Evolutionary conservation across 2,329 filamentous ascomycete species (phyloP), one percentile per base, ranked within the genome.

Genomic region (Arachnomyces sp.): DNA sequence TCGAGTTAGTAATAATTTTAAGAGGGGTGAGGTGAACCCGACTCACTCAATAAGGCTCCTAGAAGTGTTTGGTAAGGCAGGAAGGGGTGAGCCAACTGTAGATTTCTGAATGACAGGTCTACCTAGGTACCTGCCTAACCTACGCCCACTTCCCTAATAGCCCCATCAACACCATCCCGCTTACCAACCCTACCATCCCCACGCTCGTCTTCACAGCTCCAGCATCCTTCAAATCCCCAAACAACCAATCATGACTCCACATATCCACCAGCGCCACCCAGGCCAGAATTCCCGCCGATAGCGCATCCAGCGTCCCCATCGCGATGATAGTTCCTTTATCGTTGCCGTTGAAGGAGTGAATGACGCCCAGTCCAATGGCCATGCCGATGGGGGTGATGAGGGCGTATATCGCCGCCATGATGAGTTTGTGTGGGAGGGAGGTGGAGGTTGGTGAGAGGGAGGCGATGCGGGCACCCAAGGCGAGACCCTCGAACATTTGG

Each of bases 251-350:
- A 31, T 74, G 67, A 2, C 81, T 81, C 76, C 80, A 81, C 82
- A 89, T 87, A 64, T 88, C 83, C 0, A 88, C 82, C 1, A 88
- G 62, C 2, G 82, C 81, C 2, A 88, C 82, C 82, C 84, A 89
- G n/a, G 83, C 65, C 25, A 89, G 67, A 33, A 90, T 84, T 18
- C 84, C 84, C 0, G 84, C 82, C 1, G 78, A 84, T 7, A 88
- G 55, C 4, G 83, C 81, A 57, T 89, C 79, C 1, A 89, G 67
- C 0, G 82, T 85, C 0, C 82, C 84, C 28, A 88, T 77, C 2
- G 82, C 79, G 32, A 88, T 61, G 31, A 87, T 68, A 0, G 83
- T 88, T 2, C 70, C 68, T 2, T 70, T 73, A 49, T 84, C 74
- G 50, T 84, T 86, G 3, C 82, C 83, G 51, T 89, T 88, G 63